Evolutionary conservation across 2,329 filamentous ascomycete genomes (phyloP), one percentile per base, ranked within the genome.

Genomic region (Plectosphaerella plurivora): DNA sequence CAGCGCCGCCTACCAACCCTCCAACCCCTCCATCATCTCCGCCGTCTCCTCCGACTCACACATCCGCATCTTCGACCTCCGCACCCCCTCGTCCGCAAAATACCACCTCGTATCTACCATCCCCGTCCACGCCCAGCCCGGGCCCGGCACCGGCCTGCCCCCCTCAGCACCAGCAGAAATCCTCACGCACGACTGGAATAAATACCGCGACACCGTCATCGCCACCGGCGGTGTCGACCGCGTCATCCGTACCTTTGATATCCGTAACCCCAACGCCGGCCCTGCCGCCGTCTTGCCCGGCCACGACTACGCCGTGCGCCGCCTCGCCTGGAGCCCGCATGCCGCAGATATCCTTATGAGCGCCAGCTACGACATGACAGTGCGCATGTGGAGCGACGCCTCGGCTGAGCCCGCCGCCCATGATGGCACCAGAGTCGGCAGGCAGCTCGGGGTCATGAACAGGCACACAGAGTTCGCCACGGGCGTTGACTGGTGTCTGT

Each of bases 181-280:
- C 37, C 80, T 99, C 33, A 96, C 92, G 0, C 94, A 97, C 71
- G 94, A 99, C 70, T 99, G 94, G 94, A 99, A 99, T 74, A 99
- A 99, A 71, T 99, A 99, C 72, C 83, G 88, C 39, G 84, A 91
- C 59, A 87, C 85, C 0, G 77, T 97, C 24, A 75, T 99, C 51
- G 94, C 94, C 0, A 91, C 91, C 0, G 94, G 84, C 1, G 93
- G 94, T 51, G 94, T 97, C 4, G 94, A 99, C 68, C 82, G 89
- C 51, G 74, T 87, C 16, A 86, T 99, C 55, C 85, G 94, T 47
- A 94, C 89, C 0, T 97, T 97, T 63, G 94, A 99, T 68, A 86
- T 97, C 45, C 81, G 94, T 44, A 87, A 84, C 61, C 88, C 90
- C 1, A 73, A 78, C 5, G 83, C 78, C 5, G 91, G 91, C 0